phyloP scores from a whole-genome alignment of 768 basidiomycete species.

The Hypholoma sublateritium region DNA sequence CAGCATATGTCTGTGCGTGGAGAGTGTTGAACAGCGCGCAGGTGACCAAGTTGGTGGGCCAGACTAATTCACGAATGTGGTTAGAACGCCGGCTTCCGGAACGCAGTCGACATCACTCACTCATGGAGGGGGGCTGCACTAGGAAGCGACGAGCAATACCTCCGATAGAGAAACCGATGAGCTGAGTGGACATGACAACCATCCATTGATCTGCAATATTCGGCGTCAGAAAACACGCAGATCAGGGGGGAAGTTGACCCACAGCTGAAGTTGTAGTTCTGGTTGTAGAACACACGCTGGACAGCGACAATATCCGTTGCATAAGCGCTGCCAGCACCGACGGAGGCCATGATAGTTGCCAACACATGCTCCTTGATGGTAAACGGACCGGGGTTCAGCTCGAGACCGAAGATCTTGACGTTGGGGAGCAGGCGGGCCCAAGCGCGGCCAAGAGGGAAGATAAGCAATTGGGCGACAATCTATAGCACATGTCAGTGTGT shows the following conservation, averaged over 20 bases:
- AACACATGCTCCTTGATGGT: slow-evolving; percentile 74
- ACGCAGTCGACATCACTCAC: slow-evolving; percentile 34
- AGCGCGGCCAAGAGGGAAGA: slow-evolving; percentile 62
- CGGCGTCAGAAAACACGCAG: slow-evolving; percentile 1
- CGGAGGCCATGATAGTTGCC: slow-evolving; percentile 50
- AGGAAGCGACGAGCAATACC: slow-evolving; percentile 71
- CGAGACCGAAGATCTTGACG: slow-evolving; percentile 48
- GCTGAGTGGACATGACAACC: slow-evolving; percentile 71
- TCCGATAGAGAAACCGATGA: slow-evolving; percentile 85
- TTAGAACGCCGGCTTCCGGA: slow-evolving; percentile 26
- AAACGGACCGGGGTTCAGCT: slow-evolving; percentile 69
- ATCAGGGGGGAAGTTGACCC: slow-evolving; percentile 18
- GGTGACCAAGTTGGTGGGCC: slow-evolving; percentile 74
- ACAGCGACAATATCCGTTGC: slow-evolving; percentile 79
- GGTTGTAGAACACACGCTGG: slow-evolving; percentile 71
- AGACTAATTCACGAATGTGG: slow-evolving; percentile 48
- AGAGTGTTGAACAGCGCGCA: slow-evolving; percentile 82
- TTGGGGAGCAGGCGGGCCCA: slow-evolving; percentile 58
- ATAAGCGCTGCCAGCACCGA: slow-evolving; percentile 55
- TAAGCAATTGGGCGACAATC: slow-evolving; percentile 68
- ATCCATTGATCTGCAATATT: slow-evolving; percentile 67
- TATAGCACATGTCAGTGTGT: slow-evolving; percentile 19
- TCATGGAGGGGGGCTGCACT: slow-evolving; percentile 72
- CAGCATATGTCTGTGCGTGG: slow-evolving; percentile 69
- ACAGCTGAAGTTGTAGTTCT: slow-evolving; percentile 60